Conservation (phyloP, 148 eudicot species). For the Linanthus parryae region DNA sequence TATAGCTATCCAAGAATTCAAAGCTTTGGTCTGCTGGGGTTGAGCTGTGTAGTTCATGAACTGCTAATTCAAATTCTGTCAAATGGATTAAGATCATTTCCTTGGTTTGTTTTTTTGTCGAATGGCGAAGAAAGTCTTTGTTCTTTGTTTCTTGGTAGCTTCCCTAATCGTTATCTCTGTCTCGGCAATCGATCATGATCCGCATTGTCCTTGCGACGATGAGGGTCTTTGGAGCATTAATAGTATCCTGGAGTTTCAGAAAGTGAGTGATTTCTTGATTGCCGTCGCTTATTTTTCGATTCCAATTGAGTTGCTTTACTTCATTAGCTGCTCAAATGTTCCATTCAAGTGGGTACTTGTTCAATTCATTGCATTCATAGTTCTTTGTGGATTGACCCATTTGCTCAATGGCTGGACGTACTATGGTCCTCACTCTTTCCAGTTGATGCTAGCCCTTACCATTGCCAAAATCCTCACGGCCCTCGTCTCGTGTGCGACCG, state of each 20-base stretch:
- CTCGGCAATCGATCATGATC: constrained; percentile 32
- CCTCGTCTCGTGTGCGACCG: constrained; percentile 81
- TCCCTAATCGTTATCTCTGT: constrained; percentile 31
- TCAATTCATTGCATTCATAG: constrained; percentile 80
- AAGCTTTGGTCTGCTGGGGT: background rate
- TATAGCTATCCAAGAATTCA: background rate
- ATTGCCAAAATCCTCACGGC: constrained; percentile 75
- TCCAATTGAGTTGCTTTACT: constrained; percentile 85
- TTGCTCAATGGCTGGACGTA: constrained; percentile 83
- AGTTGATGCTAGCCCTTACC: constrained; percentile 64
- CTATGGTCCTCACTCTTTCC: constrained; percentile 78
- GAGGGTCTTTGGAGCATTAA: constrained; percentile 77
- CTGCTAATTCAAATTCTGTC: background rate
- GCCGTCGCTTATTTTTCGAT: constrained; percentile 91
- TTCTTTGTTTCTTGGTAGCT: constrained; percentile 20
- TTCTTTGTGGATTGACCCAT: constrained; percentile 94
- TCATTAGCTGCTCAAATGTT: constrained; percentile 77
- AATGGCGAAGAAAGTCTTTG: constrained; percentile 19
- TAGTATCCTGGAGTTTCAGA: constrained; percentile 66
- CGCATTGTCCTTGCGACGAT: constrained; percentile 64
- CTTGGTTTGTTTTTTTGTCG: background rate
- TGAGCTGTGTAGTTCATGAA: background rate
- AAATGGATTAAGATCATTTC: background rate
- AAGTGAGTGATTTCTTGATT: constrained; percentile 81
- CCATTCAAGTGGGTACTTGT: constrained; percentile 93